Evolutionary conservation across 2,329 filamentous ascomycete genomes (phyloP), one percentile per base, ranked within the genome.

Genomic region (Talaromyces piceae): DNA sequence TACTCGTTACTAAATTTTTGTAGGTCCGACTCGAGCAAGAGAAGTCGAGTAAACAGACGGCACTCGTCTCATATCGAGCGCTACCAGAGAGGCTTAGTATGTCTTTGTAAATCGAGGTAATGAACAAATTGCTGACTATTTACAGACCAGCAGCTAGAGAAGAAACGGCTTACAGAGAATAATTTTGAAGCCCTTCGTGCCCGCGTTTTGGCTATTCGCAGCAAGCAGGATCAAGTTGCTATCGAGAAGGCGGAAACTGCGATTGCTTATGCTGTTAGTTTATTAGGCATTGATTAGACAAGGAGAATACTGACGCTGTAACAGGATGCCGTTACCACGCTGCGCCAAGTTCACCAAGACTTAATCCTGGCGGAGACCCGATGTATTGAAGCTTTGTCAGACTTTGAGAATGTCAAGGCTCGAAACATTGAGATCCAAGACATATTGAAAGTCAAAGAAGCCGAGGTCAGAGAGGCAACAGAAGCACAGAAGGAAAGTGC

Each of bases 311-410:
- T 52, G 33, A 57, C 27, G 20, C 13, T 8, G 22, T n/a, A 39
- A 3, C 44, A 83, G 65, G 77, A 79, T 57, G 73, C 80, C 4
- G 77, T 94, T 6, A 76, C 78, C n/a, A 63, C 69, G 18, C 77
- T 95, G 41, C 79, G 81, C 12, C 67, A 74, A 45, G 76, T 81
- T 5, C 81, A 87, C 48, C 76, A 84, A 43, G 77, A 79, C 12
- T 70, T 88, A 9, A 68, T 91, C 13, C 83, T 91, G 59, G 82
- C 80, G 2, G 79, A 87, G 58, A 76, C 96, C 41, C 77, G 82
- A 54, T 72, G 80, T 0, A 79, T 94, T 26, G 93, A 98, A 72
- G 91, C 89, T 1, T 67, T 76, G n/a, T 96, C 90, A 0, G 93
- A 98, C 61, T 68, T 86, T 2, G 76, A 81, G 41, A 79, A 80